phyloP scores from a whole-genome alignment of 1,284 basidiomycete genomes.

The Golubevia pallescens region DNA sequence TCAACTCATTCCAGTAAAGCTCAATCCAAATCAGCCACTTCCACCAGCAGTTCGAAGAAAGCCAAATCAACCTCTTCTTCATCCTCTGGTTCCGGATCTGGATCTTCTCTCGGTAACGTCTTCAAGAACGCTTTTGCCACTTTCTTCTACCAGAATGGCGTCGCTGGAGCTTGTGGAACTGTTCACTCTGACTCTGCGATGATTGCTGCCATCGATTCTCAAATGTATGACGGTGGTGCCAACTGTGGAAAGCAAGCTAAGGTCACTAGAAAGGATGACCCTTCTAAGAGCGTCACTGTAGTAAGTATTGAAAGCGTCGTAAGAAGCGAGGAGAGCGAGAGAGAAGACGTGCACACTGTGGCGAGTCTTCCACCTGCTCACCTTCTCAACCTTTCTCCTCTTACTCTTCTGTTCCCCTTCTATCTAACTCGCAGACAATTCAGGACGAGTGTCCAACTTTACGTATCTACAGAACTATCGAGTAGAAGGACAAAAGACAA shows the following conservation, averaged over 20 bases:
- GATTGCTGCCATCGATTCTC: neutral
- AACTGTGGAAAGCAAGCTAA: slow-evolving; percentile 43
- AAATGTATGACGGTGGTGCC: slow-evolving; percentile 16
- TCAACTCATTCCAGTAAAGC: neutral
- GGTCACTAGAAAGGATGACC: slow-evolving; percentile 31
- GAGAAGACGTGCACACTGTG: no score
- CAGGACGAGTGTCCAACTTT: no score
- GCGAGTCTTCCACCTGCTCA: no score
- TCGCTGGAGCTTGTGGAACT: neutral
- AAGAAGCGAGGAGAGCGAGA: no score
- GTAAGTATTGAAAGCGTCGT: no score
- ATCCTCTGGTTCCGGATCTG: no score
- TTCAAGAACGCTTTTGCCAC: neutral
- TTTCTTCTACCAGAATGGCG: neutral
- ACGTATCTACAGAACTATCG: no score
- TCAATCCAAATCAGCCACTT: neutral
- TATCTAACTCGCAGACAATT: no score
- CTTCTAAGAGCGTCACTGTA: slow-evolving; percentile 13
- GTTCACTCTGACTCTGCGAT: neutral
- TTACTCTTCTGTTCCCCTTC: no score
- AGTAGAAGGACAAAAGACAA: no score
- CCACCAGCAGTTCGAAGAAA: neutral
- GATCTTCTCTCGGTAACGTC: slow-evolving; percentile 1
- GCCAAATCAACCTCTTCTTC: neutral
- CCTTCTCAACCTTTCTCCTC: no score